phyloP scores from a whole-genome alignment of 139 green algal species.

The Ostreobium quekettii region DNA sequence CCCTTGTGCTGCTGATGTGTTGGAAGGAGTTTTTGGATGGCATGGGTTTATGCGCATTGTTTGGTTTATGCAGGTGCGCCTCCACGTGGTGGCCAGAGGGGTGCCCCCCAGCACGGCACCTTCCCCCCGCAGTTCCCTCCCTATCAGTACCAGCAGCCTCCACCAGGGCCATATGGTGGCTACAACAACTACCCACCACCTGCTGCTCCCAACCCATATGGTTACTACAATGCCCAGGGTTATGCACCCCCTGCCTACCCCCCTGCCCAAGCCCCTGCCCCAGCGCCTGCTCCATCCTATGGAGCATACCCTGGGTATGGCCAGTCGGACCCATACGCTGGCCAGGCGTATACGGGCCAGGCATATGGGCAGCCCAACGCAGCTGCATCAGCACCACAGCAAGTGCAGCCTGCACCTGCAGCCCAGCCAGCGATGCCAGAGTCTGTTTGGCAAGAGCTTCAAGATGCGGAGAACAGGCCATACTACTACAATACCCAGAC shows the following conservation, averaged over 20 bases:
- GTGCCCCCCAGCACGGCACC: too few relatives aligned
- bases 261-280: background rate
- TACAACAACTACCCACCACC: background rate
- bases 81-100: too few relatives aligned
- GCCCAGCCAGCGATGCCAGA: constrained; percentile 1
- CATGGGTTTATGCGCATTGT: too few relatives aligned
- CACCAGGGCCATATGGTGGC: constrained; percentile 2
- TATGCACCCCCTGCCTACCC: background rate
- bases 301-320: too few relatives aligned
- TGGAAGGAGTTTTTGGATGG: too few relatives aligned
- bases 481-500: constrained; percentile 92
- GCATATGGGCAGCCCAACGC: too few relatives aligned
- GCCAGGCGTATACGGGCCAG: too few relatives aligned
- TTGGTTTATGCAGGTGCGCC: too few relatives aligned
- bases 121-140: too few relatives aligned
- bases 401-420: constrained; percentile 5
- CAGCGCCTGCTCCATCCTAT: too few relatives aligned
- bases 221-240: background rate
- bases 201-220: background rate
- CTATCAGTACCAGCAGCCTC: background rate
- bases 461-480: constrained; percentile 59
- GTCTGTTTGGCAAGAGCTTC: constrained; percentile 52
- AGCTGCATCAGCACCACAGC: background rate
- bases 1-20: too few relatives aligned
- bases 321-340: too few relatives aligned